Base-by-base conservation (phyloP, 495 filamentous ascomycete genomes). In the Pyrenula aspistea region DNA sequence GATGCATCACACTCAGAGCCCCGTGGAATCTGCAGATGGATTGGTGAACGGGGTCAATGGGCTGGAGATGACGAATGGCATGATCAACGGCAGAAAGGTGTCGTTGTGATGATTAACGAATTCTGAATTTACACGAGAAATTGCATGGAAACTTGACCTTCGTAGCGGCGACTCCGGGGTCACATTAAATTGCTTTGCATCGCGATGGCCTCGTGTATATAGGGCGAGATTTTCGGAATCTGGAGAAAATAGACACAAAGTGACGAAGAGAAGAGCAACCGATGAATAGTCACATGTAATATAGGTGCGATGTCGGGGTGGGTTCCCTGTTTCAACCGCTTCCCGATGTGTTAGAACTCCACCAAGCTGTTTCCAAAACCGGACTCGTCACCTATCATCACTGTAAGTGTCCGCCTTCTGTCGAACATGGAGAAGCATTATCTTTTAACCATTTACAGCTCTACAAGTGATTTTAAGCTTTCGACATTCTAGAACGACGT, bases 1-100 rank as follows among this genome's bases (percentile, higher is more conserved):
- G 24, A 70, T 42, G 15, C 31, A 42, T 15, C 31, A 42, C 4
- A 42, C 15, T 42, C 4, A 42, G 31, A 42, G 31, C 31, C 31
- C 31, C 8, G 31, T 42, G 8, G 31, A 15, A 42, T 42, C 31
- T 42, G 8, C 31, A 42, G 31, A 42, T 42, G 31, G 15, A 42
- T 42, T 42, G 31, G 31, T 42, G 31, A 42, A 42, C 31, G 31
- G 31, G 4, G 31, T 42, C 8, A 4, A 42, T 42, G 31, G 31
- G 15, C 15, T 42, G 15, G 31, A 42, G 31, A 42, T 42, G 31
- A 15, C 31, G 31, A 42, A 42, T 42, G 31, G 31, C 4, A 42
- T 42, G 31, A 42, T 42, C 31, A 42, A 42, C 31, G 31, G 31
- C 31, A 4, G 31, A 15, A 42, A 42, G 31, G 31, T 42, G 15